phyloP scores from a whole-genome alignment of 1,139 yeast genomes.

The Sporopachydermia cereana region DNA sequence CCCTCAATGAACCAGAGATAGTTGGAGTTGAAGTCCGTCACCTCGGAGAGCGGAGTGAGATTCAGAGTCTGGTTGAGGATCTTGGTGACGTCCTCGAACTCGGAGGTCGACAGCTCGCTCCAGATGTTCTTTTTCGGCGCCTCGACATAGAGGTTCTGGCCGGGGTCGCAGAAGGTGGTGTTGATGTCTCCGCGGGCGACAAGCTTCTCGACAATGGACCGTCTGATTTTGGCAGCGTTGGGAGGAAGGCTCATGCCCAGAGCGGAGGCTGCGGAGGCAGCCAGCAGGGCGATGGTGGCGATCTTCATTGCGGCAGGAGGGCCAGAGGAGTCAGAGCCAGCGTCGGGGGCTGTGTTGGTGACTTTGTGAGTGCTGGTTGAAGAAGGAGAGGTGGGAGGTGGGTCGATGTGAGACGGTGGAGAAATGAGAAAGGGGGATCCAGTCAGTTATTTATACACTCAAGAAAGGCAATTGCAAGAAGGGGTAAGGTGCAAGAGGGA shows the following conservation, averaged over 20 bases:
- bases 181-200: not conserved
- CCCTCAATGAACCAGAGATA: conserved; percentile 17
- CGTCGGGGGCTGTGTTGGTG: too few relatives aligned
- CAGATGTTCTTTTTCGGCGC: conserved; percentile 17
- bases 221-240: not conserved
- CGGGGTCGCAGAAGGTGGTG: conserved; percentile 1
- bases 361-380: too few relatives aligned
- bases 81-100: conserved; percentile 13
- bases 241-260: not conserved
- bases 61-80: conserved; percentile 13
- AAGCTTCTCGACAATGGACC: too few relatives aligned
- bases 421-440: too few relatives aligned
- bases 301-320: too few relatives aligned
- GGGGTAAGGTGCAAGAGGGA: too few relatives aligned
- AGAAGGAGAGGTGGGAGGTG: too few relatives aligned
- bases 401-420: too few relatives aligned
- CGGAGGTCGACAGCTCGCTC: conserved; percentile 15
- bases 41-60: conserved; percentile 14
- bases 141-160: conserved; percentile 6
- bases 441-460: too few relatives aligned
- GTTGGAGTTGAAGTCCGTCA: conserved; percentile 15
- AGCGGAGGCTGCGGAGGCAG: not conserved
- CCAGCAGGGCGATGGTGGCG: not conserved
- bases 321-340: too few relatives aligned
- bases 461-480: too few relatives aligned